Percentiles rank a stretch among this genome's conserved stretches.
phyloP scores from a whole-genome alignment of 2,329 filamentous ascomycete species.

The Aspergillus sp. region DNA sequence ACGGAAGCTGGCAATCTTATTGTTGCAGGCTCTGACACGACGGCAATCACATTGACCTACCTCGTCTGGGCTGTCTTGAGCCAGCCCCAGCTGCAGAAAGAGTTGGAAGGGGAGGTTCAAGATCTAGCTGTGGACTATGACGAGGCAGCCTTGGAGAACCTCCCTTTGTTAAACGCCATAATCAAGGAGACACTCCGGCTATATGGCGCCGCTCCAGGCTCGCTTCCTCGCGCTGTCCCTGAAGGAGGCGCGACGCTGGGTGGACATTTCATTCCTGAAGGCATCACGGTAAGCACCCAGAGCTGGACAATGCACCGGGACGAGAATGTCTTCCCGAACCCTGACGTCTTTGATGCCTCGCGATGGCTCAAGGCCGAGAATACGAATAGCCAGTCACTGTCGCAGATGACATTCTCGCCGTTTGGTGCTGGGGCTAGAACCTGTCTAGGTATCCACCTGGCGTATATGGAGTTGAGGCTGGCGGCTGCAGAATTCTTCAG shows the following conservation, averaged over 20 bases:
- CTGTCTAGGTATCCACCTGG: constrained; percentile 68
- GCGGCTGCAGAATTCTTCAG: constrained; percentile 53
- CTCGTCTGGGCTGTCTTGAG: constrained; percentile 39
- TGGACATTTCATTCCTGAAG: constrained; percentile 49
- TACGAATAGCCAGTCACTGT: constrained; percentile 14
- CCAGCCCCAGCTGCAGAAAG: constrained; percentile 36
- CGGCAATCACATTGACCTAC: constrained; percentile 50
- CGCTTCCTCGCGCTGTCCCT: constrained; percentile 55
- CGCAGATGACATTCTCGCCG: constrained; percentile 59
- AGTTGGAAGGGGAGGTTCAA: constrained; percentile 51
- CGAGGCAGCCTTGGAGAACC: constrained; percentile 48
- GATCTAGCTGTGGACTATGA: constrained; percentile 32
- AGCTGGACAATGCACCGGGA: constrained; percentile 57
- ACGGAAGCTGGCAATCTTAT: constrained; percentile 45
- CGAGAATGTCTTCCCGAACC: constrained; percentile 47
- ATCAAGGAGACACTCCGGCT: constrained; percentile 60
- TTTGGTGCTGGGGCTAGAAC: constrained; percentile 67
- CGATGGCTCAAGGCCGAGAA: constrained; percentile 50
- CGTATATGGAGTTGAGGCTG: constrained; percentile 56
- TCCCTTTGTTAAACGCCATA: constrained; percentile 57
- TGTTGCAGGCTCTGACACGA: constrained; percentile 52
- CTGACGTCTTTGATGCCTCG: constrained; percentile 51
- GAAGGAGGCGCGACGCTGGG: constrained; percentile 40
- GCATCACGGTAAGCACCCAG: constrained; percentile 52
- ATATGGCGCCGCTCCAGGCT: constrained; percentile 57